Evolutionary conservation across 768 basidiomycete genomes (phyloP).

Genomic region (Xanthoconium stramineum): DNA sequence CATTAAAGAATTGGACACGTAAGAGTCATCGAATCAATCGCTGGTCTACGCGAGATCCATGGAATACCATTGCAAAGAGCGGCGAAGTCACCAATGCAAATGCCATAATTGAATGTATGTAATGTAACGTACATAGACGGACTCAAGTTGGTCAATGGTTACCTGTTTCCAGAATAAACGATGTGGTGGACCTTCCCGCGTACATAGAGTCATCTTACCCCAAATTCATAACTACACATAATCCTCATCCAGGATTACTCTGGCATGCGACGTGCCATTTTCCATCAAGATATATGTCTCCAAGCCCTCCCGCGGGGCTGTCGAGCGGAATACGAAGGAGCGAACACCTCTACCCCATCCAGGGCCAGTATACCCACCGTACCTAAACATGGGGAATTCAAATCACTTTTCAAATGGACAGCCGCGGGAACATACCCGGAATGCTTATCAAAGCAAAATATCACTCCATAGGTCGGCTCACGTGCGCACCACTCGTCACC

Average conservation of each 20-base stretch:
- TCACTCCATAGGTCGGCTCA: conserved; percentile 55
- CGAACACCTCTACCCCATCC: conserved; percentile 67
- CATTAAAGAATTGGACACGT: not conserved
- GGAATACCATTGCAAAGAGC: not conserved
- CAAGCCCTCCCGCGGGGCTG: conserved; percentile 42
- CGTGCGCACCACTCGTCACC: conserved; percentile 79
- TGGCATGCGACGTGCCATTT: conserved; percentile 53
- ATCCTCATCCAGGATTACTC: conserved; percentile 45
- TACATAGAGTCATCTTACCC: too few relatives aligned
- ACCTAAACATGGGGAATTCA: conserved; percentile 37
- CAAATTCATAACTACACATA: conserved; percentile 25
- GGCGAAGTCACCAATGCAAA: too few relatives aligned
- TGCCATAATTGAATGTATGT: too few relatives aligned
- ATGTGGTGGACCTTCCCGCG: too few relatives aligned
- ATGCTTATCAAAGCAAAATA: conserved; percentile 77
- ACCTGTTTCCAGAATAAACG: too few relatives aligned
- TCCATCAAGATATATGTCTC: conserved; percentile 68
- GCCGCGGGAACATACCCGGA: conserved; percentile 47
- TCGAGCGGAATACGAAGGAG: conserved; percentile 55
- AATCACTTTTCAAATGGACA: not conserved
- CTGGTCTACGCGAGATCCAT: not conserved
- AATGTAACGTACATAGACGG: not conserved
- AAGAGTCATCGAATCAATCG: not conserved
- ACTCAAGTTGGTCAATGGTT: too few relatives aligned
- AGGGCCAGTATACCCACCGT: conserved; percentile 52